A percentile compares a stretch with the other conserved stretches of the same genome.
Conservation (phyloP, 768 basidiomycete species). For the Kwoniella botswanensis region DNA sequence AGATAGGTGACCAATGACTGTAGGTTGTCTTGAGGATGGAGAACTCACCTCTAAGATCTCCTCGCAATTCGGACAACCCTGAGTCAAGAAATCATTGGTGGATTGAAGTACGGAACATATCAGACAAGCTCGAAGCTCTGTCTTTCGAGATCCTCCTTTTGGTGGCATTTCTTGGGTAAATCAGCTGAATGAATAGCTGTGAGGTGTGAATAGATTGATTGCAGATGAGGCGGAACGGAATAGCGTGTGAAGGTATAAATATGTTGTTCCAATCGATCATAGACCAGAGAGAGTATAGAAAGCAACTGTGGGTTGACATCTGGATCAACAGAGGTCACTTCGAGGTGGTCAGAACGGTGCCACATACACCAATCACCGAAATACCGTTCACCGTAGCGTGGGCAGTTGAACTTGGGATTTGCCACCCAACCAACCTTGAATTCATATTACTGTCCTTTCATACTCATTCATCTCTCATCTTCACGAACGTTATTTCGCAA, state of each 20-base stretch:
- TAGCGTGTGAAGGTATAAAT: no score
- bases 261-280: no score
- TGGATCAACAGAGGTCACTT: background rate
- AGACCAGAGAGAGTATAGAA: no score
- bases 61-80: conserved; percentile 97
- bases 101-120: conserved; percentile 90
- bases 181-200: background rate
- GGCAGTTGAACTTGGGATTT: background rate
- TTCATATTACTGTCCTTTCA: background rate
- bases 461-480: background rate
- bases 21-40: background rate
- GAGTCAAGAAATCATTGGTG: conserved; percentile 77
- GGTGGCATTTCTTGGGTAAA: conserved; percentile 31
- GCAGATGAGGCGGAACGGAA: no score
- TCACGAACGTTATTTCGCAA: background rate
- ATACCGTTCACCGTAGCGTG: conserved; percentile 18
- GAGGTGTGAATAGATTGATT: background rate
- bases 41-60: conserved; percentile 83
- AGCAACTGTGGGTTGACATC: no score
- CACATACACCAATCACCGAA: conserved; percentile 5
- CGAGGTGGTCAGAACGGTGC: background rate
- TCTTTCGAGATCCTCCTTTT: conserved; percentile 60
- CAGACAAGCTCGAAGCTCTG: conserved; percentile 81
- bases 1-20: no score
- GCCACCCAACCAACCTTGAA: conserved; percentile 22